These are phyloP conservation scores for Xylariaceae sp. DNA, from an alignment of 2,329 filamentous ascomycete species.

Conservation along the genomic window DNA sequence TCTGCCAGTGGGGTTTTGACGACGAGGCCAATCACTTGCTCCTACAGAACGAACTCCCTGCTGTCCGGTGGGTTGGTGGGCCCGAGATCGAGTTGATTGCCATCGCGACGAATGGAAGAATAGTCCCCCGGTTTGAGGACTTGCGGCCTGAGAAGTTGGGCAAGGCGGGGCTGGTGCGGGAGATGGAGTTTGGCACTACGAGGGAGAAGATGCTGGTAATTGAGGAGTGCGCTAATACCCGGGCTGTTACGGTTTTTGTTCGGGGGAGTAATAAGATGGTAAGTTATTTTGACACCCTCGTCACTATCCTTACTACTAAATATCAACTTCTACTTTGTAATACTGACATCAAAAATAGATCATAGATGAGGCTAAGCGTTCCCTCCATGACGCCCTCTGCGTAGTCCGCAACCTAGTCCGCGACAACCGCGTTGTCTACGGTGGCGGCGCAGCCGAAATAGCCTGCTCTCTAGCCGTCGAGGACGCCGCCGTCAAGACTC, in stretches of 20 bases:
- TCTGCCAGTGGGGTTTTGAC: conserved; percentile 99
- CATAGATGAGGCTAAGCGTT: conserved; percentile 97
- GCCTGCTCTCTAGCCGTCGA: conserved; percentile 95
- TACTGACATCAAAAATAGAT: conserved; percentile 54
- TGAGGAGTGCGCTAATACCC: conserved; percentile 96
- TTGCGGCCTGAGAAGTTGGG: conserved; percentile 88
- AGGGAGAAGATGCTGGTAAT: conserved; percentile 99
- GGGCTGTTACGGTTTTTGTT: conserved; percentile 94
- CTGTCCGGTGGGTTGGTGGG: conserved; percentile 95
- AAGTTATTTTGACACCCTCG: conserved; percentile 29
- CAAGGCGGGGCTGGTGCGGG: conserved; percentile 80
- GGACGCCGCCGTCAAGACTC: conserved; percentile 89
- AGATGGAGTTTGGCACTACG: conserved; percentile 96
- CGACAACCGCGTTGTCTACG: conserved; percentile 97
- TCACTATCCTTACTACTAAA: background rate
- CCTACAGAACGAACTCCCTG: conserved; percentile 91
- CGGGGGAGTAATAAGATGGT: conserved; percentile 99
- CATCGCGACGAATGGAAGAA: conserved; percentile 96
- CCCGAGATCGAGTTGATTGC: conserved; percentile 98
- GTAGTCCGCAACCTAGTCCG: conserved; percentile 94
- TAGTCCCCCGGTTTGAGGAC: conserved; percentile 96
- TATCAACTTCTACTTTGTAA: background rate
- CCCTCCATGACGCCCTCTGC: conserved; percentile 93
- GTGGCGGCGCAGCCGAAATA: conserved; percentile 93
- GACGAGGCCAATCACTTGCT: conserved; percentile 98